These are phyloP conservation scores for Pistacia vera DNA, from an alignment of 345 rosid species.

Conservation along the genomic window DNA sequence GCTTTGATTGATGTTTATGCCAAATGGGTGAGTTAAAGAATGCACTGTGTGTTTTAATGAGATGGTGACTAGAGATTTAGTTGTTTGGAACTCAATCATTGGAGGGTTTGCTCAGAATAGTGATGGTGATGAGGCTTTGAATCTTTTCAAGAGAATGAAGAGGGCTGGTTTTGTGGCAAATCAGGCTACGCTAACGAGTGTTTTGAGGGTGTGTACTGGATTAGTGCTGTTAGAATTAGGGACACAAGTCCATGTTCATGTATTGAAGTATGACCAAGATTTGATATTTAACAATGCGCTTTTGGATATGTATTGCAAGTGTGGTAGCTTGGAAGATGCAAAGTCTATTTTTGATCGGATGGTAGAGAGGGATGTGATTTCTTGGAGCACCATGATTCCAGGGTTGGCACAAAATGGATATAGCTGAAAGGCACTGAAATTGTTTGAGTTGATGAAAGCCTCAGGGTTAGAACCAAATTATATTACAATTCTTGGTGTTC, in stretches of 20 bases:
- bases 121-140: conserved; percentile 33
- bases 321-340: conserved; percentile 72
- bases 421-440: conserved; percentile 56
- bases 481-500: conserved; percentile 58
- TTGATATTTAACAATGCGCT: conserved; percentile 70
- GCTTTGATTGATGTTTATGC: conserved; percentile 69
- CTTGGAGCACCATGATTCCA: conserved; percentile 84
- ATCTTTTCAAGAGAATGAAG: too few relatives aligned
- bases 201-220: conserved; percentile 67
- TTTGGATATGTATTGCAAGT: conserved; percentile 77
- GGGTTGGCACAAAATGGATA: conserved; percentile 76
- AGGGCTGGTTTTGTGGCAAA: conserved; percentile 16
- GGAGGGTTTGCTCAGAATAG: conserved; percentile 71
- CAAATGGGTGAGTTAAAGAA: conserved; percentile 44
- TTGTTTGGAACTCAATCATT: conserved; percentile 80
- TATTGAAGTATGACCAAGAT: conserved; percentile 60
- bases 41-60: conserved; percentile 56
- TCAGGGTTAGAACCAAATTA: conserved; percentile 52
- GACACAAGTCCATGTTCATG: conserved; percentile 71
- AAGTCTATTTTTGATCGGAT: conserved; percentile 41
- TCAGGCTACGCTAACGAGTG: conserved; percentile 64
- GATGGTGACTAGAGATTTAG: conserved; percentile 57
- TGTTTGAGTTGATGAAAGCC: conserved; percentile 48
- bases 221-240: conserved; percentile 62
- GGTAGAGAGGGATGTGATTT: conserved; percentile 63